A percentile compares a stretch with the other conserved stretches of the same genome.
phyloP scores from a whole-genome alignment of 1,284 basidiomycete genomes.

The Trametes hirsuta region DNA sequence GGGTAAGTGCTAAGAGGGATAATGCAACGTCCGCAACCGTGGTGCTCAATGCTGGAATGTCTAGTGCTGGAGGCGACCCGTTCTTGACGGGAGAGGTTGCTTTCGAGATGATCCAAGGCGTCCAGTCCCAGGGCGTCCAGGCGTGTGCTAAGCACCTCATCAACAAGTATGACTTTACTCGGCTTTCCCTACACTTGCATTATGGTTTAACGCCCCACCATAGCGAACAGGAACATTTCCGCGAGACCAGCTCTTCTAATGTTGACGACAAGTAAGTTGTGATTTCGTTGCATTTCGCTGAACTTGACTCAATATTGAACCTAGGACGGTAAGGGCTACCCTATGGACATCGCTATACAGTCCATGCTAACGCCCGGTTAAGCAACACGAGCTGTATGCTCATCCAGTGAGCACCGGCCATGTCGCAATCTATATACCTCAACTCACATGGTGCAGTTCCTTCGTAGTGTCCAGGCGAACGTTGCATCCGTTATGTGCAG shows the following conservation, averaged over 20 bases:
- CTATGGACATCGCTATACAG: not conserved
- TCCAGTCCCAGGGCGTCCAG: constrained; percentile 68
- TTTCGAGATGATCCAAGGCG: constrained; percentile 58
- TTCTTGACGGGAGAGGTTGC: constrained; percentile 69
- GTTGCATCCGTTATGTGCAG: constrained; percentile 76
- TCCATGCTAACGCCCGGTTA: constrained; percentile 17
- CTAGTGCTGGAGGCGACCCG: constrained; percentile 59
- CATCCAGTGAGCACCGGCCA: constrained; percentile 40
- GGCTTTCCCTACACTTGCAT: not conserved
- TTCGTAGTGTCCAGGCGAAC: constrained; percentile 65
- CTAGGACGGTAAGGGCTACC: constrained; percentile 14
- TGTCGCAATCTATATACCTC: no score
- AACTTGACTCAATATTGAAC: not conserved
- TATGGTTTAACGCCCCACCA: not conserved
- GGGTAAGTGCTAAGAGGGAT: constrained; percentile 38
- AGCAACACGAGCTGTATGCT: constrained; percentile 60
- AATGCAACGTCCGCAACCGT: not conserved
- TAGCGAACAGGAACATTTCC: constrained; percentile 61
- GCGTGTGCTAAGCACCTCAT: constrained; percentile 66
- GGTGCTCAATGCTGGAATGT: not conserved
- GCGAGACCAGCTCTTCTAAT: constrained; percentile 55
- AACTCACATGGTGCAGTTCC: constrained; percentile 43
- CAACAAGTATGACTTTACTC: constrained; percentile 44
- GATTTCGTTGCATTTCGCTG: not conserved
- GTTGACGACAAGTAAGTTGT: constrained; percentile 63